Conservation (phyloP, 1,139 yeast species). For the Magnusiomyces ingens region DNA sequence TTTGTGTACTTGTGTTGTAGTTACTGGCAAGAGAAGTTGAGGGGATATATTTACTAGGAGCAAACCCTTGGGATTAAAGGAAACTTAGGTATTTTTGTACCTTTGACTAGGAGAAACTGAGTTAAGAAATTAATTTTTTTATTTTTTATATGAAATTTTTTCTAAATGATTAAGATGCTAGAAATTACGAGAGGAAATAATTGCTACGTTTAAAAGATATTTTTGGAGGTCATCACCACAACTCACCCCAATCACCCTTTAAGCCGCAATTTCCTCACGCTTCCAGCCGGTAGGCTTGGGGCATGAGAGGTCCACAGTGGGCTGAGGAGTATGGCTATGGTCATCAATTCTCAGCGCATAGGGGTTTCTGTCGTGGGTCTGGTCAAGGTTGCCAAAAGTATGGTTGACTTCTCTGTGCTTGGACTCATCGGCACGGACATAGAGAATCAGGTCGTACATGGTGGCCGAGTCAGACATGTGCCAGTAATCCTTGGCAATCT, state of each 20-base stretch:
- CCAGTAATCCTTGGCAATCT: conserved; percentile 61
- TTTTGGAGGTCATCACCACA: no score
- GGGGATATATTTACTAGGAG: no score
- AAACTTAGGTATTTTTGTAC: no score
- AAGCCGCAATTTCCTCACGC: conserved; percentile 42
- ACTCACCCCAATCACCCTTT: background rate
- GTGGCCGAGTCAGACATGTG: conserved; percentile 44
- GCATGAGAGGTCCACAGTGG: conserved; percentile 41
- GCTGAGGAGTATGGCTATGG: conserved; percentile 42
- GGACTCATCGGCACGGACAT: conserved; percentile 61
- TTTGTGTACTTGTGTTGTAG: no score
- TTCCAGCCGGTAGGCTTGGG: conserved; percentile 55
- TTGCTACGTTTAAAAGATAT: no score
- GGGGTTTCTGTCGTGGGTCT: conserved; percentile 55
- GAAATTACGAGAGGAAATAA: no score
- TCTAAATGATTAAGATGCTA: no score
- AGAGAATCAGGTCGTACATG: conserved; percentile 53
- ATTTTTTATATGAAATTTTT: no score
- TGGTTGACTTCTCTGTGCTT: conserved; percentile 75
- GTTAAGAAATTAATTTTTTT: no score
- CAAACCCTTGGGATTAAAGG: no score
- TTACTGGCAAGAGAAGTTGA: no score
- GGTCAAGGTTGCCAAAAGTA: conserved; percentile 60
- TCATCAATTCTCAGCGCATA: conserved; percentile 46
- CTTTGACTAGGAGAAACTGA: no score